These are phyloP conservation scores for Coemansia reversa DNA, from an alignment of 192 early-diverging fungal species.

Conservation along the genomic window DNA sequence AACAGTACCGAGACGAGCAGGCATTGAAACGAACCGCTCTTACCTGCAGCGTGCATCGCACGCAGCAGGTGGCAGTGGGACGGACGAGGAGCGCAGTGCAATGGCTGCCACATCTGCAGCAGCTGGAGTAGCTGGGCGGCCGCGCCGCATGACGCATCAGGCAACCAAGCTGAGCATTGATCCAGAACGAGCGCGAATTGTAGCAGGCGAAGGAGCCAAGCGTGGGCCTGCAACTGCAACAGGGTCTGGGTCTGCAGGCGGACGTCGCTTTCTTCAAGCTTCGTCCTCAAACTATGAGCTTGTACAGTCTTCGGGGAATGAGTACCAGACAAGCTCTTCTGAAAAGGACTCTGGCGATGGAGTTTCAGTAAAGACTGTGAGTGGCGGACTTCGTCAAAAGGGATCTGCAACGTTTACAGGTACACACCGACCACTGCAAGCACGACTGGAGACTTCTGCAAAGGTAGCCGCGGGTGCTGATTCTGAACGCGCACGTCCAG, in stretches of 20 bases:
- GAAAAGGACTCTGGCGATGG: constrained; percentile 26
- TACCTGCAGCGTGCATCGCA: constrained; percentile 26
- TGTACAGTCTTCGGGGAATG: constrained; percentile 9
- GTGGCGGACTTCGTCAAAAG: constrained; percentile 5
- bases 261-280: constrained; percentile 32
- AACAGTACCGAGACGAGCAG: constrained; percentile 15
- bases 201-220: constrained; percentile 10
- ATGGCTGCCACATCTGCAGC: constrained; percentile 42
- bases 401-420: constrained; percentile 14
- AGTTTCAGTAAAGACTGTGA: constrained; percentile 15
- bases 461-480: constrained; percentile 5
- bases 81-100: constrained; percentile 22
- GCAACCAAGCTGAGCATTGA: constrained; percentile 47
- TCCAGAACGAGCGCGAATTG: constrained; percentile 37
- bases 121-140: constrained; percentile 47
- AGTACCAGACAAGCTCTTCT: constrained; percentile 17
- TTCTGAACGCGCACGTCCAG: constrained; percentile 16
- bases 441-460: constrained; percentile 38
- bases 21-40: constrained; percentile 21
- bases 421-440: constrained; percentile 43
- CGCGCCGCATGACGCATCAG: constrained; percentile 53
- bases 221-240: constrained; percentile 41
- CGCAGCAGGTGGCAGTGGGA: constrained; percentile 9
- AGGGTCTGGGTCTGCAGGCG: constrained; percentile 21
- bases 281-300: constrained; percentile 25